Base-by-base conservation (phyloP, 2,329 filamentous ascomycete genomes). In the Trichophyton equinum region DNA sequence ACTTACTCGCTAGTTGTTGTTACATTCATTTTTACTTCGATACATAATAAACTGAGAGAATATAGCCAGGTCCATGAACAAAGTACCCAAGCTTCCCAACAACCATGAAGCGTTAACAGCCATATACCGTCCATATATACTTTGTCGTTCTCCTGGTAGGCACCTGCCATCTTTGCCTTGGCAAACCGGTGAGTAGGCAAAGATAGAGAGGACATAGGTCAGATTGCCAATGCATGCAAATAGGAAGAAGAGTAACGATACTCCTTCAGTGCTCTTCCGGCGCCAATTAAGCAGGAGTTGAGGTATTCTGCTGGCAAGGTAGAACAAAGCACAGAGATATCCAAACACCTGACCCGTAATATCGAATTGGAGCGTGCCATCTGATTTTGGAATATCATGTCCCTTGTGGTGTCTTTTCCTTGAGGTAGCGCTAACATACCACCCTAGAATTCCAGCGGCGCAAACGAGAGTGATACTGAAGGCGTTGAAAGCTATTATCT, bases 211-310 rank as follows among this genome's bases (percentile, higher is more conserved):
- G 18, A 96, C 91, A 69, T 95, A 97, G 0, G 91, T 96, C 65
- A 96, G 74, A 72, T 99, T 99, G 1, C 94, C 94, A 4, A 97
- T 83, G 71, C 92, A 97, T 3, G 94, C 94, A 72, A 99, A 97
- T 22, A 97, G 79, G 77, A 97, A 97, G 76, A 97, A 99, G 9
- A 97, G 81, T 76, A 96, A 85, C 65, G 88, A 92, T 20, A 99
- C 86, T 2, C 94, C 94, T 61, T 97, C 91, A 0, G 91, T 96
- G 49, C 87, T 91, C 76, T 95, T 95, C 64, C 94, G 86, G 20
- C 89, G 84, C 77, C 89, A 95, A 74, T 97, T 99, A 59, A 97
- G 83, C 6, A 96, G 79, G 1, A 99, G 80, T 76, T 99, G 94
- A 0, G 94, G 94, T 5, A 97, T 75, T 7, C 94, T 87, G 0